phyloP scores from a whole-genome alignment of 1,284 basidiomycete species.

The Cryptococcus sp. region DNA sequence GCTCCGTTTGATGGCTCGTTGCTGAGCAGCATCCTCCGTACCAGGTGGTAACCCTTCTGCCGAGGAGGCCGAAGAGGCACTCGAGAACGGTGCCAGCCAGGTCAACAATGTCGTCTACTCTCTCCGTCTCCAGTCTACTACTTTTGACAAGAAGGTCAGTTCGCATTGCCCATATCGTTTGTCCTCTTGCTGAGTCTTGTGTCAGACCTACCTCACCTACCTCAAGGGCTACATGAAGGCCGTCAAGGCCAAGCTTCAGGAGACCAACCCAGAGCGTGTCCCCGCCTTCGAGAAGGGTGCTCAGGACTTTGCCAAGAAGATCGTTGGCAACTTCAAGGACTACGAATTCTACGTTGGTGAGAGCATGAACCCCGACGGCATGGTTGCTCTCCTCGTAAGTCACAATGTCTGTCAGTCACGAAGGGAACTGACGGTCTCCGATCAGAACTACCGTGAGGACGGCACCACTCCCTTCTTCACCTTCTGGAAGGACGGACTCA shows the following conservation, averaged over 20 bases:
- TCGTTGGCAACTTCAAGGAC: constrained; percentile 81
- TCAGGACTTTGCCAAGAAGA: constrained; percentile 75
- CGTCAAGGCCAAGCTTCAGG: constrained; percentile 66
- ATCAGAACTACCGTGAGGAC: constrained; percentile 59
- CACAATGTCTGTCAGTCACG: not conserved
- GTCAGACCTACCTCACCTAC: constrained; percentile 68
- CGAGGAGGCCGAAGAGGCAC: constrained; percentile 80
- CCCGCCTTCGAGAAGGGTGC: constrained; percentile 84
- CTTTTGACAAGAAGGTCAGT: constrained; percentile 83
- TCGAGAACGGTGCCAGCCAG: constrained; percentile 73
- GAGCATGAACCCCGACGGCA: constrained; percentile 81
- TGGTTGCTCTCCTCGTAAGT: constrained; percentile 75
- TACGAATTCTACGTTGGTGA: constrained; percentile 74
- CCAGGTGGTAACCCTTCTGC: constrained; percentile 86
- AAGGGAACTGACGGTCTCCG: constrained; percentile 1
- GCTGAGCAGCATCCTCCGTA: not conserved
- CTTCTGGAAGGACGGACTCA: constrained; percentile 90
- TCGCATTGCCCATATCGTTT: not conserved
- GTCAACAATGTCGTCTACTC: constrained; percentile 94
- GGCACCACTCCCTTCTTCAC: constrained; percentile 74
- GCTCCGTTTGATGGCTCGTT: not conserved
- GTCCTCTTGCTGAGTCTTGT: not conserved
- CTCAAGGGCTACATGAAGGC: constrained; percentile 92
- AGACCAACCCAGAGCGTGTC: constrained; percentile 69
- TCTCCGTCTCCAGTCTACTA: constrained; percentile 81